phyloP scores from a whole-genome alignment of 345 rosid species.

The Camelina neglecta region DNA sequence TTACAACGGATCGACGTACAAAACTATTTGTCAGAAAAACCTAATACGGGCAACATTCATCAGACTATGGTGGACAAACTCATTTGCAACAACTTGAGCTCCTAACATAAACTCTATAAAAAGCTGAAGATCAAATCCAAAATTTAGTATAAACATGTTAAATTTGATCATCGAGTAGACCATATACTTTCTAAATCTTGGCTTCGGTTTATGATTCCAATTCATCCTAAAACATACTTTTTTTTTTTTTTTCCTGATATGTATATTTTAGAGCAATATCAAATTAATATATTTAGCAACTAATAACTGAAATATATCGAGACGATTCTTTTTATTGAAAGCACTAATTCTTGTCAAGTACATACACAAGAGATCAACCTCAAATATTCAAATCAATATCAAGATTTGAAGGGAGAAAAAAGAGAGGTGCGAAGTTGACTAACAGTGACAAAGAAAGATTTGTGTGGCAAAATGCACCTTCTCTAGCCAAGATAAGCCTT shows the following conservation, averaged over 20 bases:
- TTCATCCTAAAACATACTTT: background rate
- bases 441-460: slow-evolving; percentile 49
- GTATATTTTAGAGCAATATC: background rate
- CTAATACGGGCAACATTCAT: no score
- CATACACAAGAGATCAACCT: slow-evolving; percentile 31
- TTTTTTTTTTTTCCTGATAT: background rate
- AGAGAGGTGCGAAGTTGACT: slow-evolving; percentile 51
- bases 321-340: background rate
- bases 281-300: background rate
- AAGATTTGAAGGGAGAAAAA: background rate
- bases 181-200: background rate
- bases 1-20: background rate
- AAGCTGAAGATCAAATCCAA: background rate
- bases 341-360: slow-evolving; percentile 39
- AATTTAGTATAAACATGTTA: background rate
- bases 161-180: background rate
- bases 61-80: no score
- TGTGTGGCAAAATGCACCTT: slow-evolving; percentile 43
- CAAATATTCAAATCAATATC: slow-evolving; percentile 38
- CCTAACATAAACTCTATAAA: background rate
- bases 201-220: slow-evolving; percentile 9
- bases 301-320: slow-evolving; percentile 2
- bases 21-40: background rate
- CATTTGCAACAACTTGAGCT: no score
- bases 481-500: slow-evolving; percentile 48